phyloP scores from a whole-genome alignment of 495 filamentous ascomycete genomes.

The Aspergillus bridgeri region DNA sequence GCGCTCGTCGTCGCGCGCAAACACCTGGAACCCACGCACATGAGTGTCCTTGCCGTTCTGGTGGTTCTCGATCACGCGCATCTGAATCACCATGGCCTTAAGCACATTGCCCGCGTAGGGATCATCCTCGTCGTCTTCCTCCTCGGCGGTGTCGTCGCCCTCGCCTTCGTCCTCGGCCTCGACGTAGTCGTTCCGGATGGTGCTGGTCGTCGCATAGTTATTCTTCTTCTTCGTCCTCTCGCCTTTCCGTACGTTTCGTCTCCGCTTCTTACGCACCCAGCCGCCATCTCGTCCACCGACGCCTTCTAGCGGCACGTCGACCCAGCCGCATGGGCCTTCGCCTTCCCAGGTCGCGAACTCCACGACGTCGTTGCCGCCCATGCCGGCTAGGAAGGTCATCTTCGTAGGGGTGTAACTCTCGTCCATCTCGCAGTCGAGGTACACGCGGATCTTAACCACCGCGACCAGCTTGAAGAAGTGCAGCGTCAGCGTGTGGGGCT shows the following conservation, averaged over 20 bases:
- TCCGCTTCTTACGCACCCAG: constrained; percentile 29
- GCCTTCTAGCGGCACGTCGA: constrained; percentile 72
- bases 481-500: constrained; percentile 88
- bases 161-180: constrained; percentile 11
- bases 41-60: constrained; percentile 99
- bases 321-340: constrained; percentile 83
- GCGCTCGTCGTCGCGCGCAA: constrained; percentile 62
- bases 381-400: constrained; percentile 81
- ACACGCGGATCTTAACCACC: constrained; percentile 78
- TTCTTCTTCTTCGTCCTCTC: constrained; percentile 3
- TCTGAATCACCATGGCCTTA: constrained; percentile 80
- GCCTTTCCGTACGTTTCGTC: constrained; percentile 5
- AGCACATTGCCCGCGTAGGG: constrained; percentile 63
- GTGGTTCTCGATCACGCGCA: constrained; percentile 89
- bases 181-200: constrained; percentile 17
- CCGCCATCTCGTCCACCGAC: constrained; percentile 51
- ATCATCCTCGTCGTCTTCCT: constrained; percentile 29
- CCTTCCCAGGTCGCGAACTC: constrained; percentile 75
- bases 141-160: constrained; percentile 35
- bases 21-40: constrained; percentile 89
- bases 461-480: constrained; percentile 93
- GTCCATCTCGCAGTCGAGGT: constrained; percentile 85
- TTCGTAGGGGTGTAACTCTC: constrained; percentile 97
- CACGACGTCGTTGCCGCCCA: constrained; percentile 79
- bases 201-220: constrained; percentile 30